A percentile compares a stretch with the other conserved stretches of the same genome.
These are phyloP conservation scores for Kwoniella dendrophila DNA, from an alignment of 768 basidiomycete species.

Conservation along the genomic window DNA sequence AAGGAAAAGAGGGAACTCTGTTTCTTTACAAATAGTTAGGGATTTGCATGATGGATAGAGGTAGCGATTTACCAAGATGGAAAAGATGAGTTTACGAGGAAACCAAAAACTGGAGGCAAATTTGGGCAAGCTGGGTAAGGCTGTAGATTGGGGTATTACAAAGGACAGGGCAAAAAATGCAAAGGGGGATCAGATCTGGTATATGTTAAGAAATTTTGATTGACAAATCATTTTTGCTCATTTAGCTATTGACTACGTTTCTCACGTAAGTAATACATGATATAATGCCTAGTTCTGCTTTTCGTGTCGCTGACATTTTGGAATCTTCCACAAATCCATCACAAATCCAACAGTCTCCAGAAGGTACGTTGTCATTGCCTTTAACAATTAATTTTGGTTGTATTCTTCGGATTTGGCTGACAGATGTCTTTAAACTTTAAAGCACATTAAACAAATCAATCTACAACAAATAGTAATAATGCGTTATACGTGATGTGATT, in stretches of 20 bases:
- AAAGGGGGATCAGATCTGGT: too few relatives aligned
- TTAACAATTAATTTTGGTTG: not conserved
- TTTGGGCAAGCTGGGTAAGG: too few relatives aligned
- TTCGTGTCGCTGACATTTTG: not conserved
- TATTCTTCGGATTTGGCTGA: not conserved
- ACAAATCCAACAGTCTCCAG: conserved; percentile 65
- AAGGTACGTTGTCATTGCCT: conserved; percentile 62
- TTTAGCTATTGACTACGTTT: conserved; percentile 90
- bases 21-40: not conserved
- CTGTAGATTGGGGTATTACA: too few relatives aligned
- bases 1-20: not conserved
- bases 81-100: not conserved
- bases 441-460: conserved; percentile 39
- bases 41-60: not conserved
- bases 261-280: conserved; percentile 59
- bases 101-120: too few relatives aligned
- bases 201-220: conserved; percentile 9
- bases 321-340: not conserved
- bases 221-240: not conserved
- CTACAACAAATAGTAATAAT: too few relatives aligned
- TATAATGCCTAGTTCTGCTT: not conserved
- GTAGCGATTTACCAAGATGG: not conserved
- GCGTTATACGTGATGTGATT: too few relatives aligned
- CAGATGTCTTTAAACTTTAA: conserved; percentile 8
- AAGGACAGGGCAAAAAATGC: too few relatives aligned